A percentile compares a stretch with the other conserved stretches of the same genome.
Evolutionary conservation across 441 rosid genomes (phyloP).

Genomic region (Codiaeum variegatum): DNA sequence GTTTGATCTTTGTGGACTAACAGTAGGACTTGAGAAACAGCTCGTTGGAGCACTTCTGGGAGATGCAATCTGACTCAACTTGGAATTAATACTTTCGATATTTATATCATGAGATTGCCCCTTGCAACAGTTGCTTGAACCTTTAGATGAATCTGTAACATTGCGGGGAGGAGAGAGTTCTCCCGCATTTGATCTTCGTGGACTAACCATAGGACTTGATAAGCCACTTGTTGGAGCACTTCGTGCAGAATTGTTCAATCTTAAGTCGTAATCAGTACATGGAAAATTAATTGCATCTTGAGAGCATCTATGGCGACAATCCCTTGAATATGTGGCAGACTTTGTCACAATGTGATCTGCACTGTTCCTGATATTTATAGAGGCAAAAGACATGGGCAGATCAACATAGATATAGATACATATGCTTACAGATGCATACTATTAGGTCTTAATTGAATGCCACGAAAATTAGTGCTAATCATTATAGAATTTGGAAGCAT

Average conservation of each 20-base stretch:
- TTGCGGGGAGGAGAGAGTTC: constrained; percentile 18
- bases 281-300: constrained; percentile 22
- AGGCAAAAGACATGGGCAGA: neutral
- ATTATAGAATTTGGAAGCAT: neutral
- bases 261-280: constrained; percentile 14
- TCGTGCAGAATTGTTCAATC: constrained; percentile 22
- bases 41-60: constrained; percentile 54
- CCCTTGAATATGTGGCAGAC: constrained; percentile 19
- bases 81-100: constrained; percentile 19
- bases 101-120: constrained; percentile 28
- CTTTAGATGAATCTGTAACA: constrained; percentile 11
- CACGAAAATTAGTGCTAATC: neutral
- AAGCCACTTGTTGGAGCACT: constrained; percentile 31
- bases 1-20: constrained; percentile 41
- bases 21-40: constrained; percentile 42
- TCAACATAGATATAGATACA: neutral
- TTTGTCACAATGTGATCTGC: constrained; percentile 21
- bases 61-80: constrained; percentile 25
- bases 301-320: constrained; percentile 15
- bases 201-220: constrained; percentile 33
- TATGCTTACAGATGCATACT: neutral
- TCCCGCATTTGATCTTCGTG: constrained; percentile 26
- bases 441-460: neutral
- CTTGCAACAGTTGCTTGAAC: constrained; percentile 22
- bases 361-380: constrained; percentile 27